Evolutionary conservation across 352 stramenopile genomes (phyloP).

Genomic region (Detonula confervacea): DNA sequence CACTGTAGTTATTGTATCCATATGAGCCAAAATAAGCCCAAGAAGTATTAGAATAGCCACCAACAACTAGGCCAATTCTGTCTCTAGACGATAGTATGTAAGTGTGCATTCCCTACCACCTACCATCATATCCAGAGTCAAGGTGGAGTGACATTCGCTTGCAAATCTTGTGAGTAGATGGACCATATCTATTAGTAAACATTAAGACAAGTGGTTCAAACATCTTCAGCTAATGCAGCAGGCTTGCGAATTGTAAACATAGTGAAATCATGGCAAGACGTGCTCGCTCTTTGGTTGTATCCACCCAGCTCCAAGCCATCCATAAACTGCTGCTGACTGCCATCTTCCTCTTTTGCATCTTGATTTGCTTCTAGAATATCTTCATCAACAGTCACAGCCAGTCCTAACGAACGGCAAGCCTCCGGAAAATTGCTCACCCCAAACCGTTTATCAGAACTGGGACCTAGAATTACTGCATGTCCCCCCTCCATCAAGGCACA

Average conservation of each 20-base stretch:
- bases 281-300: constrained; percentile 15
- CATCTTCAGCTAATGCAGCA: too few relatives aligned
- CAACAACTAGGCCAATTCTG: constrained; percentile 8
- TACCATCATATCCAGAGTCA: constrained; percentile 2
- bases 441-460: constrained; percentile 23
- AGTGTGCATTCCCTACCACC: constrained; percentile 6
- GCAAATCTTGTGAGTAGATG: too few relatives aligned
- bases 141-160: too few relatives aligned
- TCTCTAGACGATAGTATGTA: constrained; percentile 9
- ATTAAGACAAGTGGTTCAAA: too few relatives aligned
- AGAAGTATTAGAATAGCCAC: constrained; percentile 13
- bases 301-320: constrained; percentile 24
- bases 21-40: too few relatives aligned
- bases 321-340: constrained; percentile 2
- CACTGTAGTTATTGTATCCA: background rate
- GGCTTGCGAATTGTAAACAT: constrained; percentile 46
- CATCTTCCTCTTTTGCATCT: too few relatives aligned
- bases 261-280: constrained; percentile 28
- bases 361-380: constrained; percentile 19
- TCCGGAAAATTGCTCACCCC: constrained; percentile 40
- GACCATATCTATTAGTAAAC: too few relatives aligned
- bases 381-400: constrained; percentile 37
- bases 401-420: constrained; percentile 21
- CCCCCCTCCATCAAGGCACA: constrained; percentile 42
- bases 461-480: constrained; percentile 28